Percentiles rank a stretch among this genome's conserved stretches.
phyloP scores from a whole-genome alignment of 1,139 yeast species.

The Suhomyces bribrorum region DNA sequence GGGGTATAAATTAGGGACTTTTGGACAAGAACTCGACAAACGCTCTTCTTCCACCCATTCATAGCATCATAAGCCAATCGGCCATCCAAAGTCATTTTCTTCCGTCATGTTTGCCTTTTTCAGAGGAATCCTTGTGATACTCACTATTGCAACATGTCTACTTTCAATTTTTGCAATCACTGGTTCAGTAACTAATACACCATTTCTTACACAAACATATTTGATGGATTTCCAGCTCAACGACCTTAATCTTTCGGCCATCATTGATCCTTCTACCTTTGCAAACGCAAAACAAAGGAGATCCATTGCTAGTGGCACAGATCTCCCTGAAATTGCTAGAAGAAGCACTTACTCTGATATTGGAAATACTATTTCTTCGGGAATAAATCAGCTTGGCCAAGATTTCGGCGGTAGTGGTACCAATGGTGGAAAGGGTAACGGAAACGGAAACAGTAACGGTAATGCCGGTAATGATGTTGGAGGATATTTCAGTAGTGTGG shows the following conservation, averaged over 20 bases:
- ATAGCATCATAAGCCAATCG: too few species aligned
- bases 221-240: constrained; percentile 41
- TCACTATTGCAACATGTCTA: constrained; percentile 37
- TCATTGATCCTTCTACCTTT: constrained; percentile 25
- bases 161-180: constrained; percentile 41
- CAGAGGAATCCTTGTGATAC: constrained; percentile 35
- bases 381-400: constrained; percentile 1
- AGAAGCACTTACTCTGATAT: constrained; percentile 5
- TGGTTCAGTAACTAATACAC: constrained; percentile 42
- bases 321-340: neutral
- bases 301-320: constrained; percentile 3
- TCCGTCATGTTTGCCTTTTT: constrained; percentile 41
- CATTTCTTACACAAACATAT: constrained; percentile 39
- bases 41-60: too few species aligned
- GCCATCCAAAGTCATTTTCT: too few species aligned
- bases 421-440: neutral
- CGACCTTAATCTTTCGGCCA: constrained; percentile 32
- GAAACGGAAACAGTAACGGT: neutral
- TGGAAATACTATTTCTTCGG: constrained; percentile 6
- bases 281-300: constrained; percentile 12
- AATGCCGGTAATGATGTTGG: constrained; percentile 12
- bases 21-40: too few species aligned
- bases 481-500: constrained; percentile 50
- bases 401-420: constrained; percentile 1
- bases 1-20: too few species aligned